A percentile compares a stretch with the other conserved stretches of the same genome.
phyloP scores from a whole-genome alignment of 805 yeast genomes.

The Teunomyces funiuensis region DNA sequence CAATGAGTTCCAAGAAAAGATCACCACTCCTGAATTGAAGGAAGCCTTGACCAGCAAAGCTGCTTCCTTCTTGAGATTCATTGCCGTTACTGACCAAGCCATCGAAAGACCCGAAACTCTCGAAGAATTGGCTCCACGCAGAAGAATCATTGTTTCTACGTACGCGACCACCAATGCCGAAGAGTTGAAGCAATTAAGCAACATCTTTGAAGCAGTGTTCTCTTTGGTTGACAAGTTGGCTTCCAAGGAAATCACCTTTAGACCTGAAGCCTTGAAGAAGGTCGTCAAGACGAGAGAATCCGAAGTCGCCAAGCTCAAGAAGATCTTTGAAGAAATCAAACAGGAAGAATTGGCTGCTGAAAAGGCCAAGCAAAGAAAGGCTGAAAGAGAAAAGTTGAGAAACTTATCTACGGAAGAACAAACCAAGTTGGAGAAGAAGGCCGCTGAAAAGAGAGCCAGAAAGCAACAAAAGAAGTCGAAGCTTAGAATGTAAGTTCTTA shows the following conservation, averaged over 20 bases:
- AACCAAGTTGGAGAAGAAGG: conserved; percentile 74
- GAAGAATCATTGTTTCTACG: conserved; percentile 57
- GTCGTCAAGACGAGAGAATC: conserved; percentile 72
- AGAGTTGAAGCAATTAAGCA: conserved; percentile 50
- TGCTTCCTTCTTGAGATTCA: conserved; percentile 53
- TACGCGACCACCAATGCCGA: conserved; percentile 48
- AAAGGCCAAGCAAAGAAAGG: conserved; percentile 67
- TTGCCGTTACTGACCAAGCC: conserved; percentile 86
- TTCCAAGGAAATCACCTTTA: conserved; percentile 50
- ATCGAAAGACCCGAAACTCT: conserved; percentile 64
- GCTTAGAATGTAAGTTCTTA: conserved; percentile 18
- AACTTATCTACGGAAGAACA: conserved; percentile 74
- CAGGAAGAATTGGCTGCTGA: conserved; percentile 69
- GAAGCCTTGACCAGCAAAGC: conserved; percentile 42
- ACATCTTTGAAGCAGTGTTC: conserved; percentile 56
- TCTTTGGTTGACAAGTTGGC: conserved; percentile 60
- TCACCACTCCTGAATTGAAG: conserved; percentile 49
- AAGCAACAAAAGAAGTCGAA: conserved; percentile 66
- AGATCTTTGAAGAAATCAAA: conserved; percentile 61
- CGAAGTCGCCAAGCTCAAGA: conserved; percentile 69
- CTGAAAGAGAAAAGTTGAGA: conserved; percentile 57
- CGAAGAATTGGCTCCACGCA: conserved; percentile 52
- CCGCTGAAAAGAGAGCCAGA: conserved; percentile 77
- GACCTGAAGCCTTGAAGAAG: conserved; percentile 76
- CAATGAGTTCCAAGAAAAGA: conserved; percentile 70